These are phyloP conservation scores for Oenanthe sinensis DNA, from an alignment of 129 eudicot genomes.

Conservation along the genomic window DNA sequence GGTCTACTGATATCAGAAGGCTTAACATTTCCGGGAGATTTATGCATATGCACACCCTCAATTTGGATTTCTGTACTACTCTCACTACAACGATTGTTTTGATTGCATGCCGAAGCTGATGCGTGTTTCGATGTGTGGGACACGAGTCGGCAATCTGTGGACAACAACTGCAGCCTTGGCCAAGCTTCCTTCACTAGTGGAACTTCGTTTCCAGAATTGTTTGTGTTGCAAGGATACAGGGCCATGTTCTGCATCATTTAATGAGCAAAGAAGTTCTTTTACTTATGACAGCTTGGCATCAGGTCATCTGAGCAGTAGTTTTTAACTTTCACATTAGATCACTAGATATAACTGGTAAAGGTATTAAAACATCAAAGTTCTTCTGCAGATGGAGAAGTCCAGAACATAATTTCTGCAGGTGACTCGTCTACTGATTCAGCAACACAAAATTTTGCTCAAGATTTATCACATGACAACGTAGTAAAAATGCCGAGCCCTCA, in stretches of 20 bases:
- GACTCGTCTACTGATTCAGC: neutral
- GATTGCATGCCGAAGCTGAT: constrained; percentile 56
- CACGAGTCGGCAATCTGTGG: constrained; percentile 53
- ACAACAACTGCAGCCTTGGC: constrained; percentile 51
- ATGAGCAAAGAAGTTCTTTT: constrained; percentile 1
- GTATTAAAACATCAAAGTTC: neutral
- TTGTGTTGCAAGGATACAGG: constrained; percentile 51
- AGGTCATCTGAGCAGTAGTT: neutral
- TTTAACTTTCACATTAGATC: neutral
- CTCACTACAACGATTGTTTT: constrained; percentile 43
- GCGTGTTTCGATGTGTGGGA: constrained; percentile 52
- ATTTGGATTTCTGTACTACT: constrained; percentile 65
- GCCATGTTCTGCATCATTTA: constrained; percentile 29
- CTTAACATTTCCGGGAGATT: constrained; percentile 48
- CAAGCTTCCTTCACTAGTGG: constrained; percentile 45
- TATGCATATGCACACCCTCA: constrained; percentile 48
- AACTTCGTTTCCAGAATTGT: constrained; percentile 63
- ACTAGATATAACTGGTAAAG: neutral
- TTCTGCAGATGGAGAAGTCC: neutral
- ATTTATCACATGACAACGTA: neutral
- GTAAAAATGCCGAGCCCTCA: neutral
- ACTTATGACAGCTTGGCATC: neutral
- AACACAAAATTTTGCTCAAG: neutral
- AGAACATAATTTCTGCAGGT: neutral
- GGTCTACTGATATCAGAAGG: constrained; percentile 34